Percentiles rank a stretch among this genome's conserved stretches.
These are phyloP conservation scores for Fusarium oxysporum DNA, from an alignment of 2,329 filamentous ascomycete species.

Conservation along the genomic window DNA sequence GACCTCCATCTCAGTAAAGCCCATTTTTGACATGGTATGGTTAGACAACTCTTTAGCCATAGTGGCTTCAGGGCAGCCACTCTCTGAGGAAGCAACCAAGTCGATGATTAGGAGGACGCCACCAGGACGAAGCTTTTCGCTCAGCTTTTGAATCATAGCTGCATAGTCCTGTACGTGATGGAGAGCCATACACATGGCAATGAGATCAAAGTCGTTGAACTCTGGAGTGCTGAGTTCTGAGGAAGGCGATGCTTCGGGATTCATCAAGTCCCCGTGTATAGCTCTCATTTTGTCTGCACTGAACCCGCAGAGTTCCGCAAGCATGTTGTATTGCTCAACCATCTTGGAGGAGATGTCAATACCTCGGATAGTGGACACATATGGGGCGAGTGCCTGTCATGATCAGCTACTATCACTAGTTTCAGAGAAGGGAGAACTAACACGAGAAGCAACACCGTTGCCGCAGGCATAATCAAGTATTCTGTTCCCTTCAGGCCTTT, in stretches of 20 bases:
- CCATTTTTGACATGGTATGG: background rate
- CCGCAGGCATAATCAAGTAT: background rate
- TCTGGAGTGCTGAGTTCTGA: background rate
- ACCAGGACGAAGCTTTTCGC: background rate
- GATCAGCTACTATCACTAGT: rapidly evolving
- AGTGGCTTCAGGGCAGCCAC: background rate
- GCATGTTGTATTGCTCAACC: background rate
- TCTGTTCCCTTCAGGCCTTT: rapidly evolving
- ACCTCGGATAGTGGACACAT: background rate
- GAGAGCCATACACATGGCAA: background rate
- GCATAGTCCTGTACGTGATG: background rate
- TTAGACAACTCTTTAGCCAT: background rate
- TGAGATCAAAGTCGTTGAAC: background rate
- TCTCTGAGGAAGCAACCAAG: background rate
- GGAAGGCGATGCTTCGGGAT: background rate
- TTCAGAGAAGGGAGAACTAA: rapidly evolving
- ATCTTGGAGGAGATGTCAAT: constrained; percentile 1
- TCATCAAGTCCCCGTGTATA: background rate
- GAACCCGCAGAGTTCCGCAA: background rate
- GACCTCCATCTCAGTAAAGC: background rate
- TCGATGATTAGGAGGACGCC: background rate
- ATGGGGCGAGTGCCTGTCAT: background rate
- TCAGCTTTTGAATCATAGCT: background rate
- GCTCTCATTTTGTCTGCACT: background rate
- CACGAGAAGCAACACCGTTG: background rate